Evolutionary conservation across 805 yeast species (phyloP).

Genomic region (Candida lessepsii): DNA sequence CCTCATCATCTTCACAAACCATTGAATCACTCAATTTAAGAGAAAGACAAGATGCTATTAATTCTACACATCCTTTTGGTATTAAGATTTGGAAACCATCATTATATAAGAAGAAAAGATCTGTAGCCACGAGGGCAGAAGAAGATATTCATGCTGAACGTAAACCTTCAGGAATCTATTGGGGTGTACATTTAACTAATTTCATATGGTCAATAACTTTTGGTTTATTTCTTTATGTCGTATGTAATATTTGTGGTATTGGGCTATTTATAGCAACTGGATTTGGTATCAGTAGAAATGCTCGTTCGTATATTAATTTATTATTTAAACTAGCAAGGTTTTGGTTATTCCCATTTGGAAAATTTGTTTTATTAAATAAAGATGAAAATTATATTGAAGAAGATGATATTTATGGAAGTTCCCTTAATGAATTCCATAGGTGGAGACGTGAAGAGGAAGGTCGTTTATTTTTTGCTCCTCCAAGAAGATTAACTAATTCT

Average conservation of each 20-base stretch:
- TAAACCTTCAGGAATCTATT: slow-evolving; percentile 36
- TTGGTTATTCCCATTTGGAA: slow-evolving; percentile 84
- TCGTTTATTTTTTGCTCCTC: slow-evolving; percentile 76
- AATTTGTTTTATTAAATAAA: slow-evolving; percentile 70
- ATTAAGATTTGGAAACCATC: slow-evolving; percentile 99
- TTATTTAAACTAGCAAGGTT: slow-evolving; percentile 66
- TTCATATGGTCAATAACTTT: slow-evolving; percentile 69
- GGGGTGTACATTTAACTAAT: slow-evolving; percentile 68
- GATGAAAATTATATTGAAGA: slow-evolving; percentile 82
- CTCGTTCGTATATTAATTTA: slow-evolving; percentile 61
- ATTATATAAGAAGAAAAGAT: slow-evolving; percentile 84
- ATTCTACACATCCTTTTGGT: slow-evolving; percentile 96
- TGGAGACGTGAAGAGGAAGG: slow-evolving; percentile 86
- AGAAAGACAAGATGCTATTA: slow-evolving; percentile 94
- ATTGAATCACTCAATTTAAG: slow-evolving; percentile 82
- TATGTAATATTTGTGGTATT: slow-evolving; percentile 53
- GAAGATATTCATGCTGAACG: slow-evolving; percentile 76
- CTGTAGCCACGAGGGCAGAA: slow-evolving; percentile 88
- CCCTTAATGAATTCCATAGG: slow-evolving; percentile 76
- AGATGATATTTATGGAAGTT: slow-evolving; percentile 85
- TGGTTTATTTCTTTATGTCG: slow-evolving; percentile 58
- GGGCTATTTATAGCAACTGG: slow-evolving; percentile 42
- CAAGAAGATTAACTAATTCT: slow-evolving; percentile 38
- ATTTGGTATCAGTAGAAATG: slow-evolving; percentile 46
- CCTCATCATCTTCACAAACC: slow-evolving; percentile 44